These are phyloP conservation scores for Ogataea saltuana DNA, from an alignment of 805 yeast species.

Conservation along the genomic window DNA sequence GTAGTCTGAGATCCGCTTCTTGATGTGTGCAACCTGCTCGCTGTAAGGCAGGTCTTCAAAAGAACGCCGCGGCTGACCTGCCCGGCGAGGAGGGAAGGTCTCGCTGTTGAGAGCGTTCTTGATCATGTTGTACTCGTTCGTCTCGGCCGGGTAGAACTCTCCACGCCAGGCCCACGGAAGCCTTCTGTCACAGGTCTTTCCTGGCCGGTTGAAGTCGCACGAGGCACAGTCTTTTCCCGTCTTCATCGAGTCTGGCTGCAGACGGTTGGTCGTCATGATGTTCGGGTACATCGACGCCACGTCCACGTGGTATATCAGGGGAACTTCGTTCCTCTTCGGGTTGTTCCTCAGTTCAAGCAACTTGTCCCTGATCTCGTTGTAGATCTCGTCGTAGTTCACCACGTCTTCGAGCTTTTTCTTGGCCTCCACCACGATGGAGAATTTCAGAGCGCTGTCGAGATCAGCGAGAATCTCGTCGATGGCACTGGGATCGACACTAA, in stretches of 20 bases:
- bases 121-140: conserved; percentile 88
- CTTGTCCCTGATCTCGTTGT: conserved; percentile 52
- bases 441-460: conserved; percentile 73
- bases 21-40: conserved; percentile 76
- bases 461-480: conserved; percentile 76
- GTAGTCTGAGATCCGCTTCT: conserved; percentile 78
- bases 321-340: conserved; percentile 72
- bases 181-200: conserved; percentile 87
- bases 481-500: conserved; percentile 77
- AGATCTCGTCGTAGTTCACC: conserved; percentile 75
- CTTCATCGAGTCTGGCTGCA: conserved; percentile 98
- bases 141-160: conserved; percentile 86
- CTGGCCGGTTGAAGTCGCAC: conserved; percentile 96
- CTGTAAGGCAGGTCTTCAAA: conserved; percentile 76
- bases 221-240: conserved; percentile 94
- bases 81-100: conserved; percentile 62
- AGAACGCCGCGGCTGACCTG: conserved; percentile 56
- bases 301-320: conserved; percentile 94
- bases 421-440: conserved; percentile 82
- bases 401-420: conserved; percentile 73
- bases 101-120: conserved; percentile 81
- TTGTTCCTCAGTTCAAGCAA: conserved; percentile 59
- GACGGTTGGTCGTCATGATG: conserved; percentile 94
- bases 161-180: conserved; percentile 99
- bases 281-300: conserved; percentile 99